Conservation (phyloP, 1,284 basidiomycete species). For the Cutaneotrichosporon daszewskae region DNA sequence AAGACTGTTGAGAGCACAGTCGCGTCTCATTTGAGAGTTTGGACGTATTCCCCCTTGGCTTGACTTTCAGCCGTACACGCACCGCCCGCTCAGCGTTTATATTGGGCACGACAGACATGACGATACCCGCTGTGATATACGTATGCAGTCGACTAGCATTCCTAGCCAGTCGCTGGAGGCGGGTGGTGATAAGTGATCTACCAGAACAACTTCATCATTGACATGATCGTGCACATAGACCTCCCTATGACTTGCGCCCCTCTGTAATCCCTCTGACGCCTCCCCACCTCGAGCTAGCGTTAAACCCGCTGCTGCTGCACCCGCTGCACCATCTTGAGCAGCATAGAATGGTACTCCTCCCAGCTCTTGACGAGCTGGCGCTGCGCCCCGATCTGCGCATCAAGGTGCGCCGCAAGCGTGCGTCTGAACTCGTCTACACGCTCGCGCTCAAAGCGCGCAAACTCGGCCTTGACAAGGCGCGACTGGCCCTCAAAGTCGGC, state of each 20-base stretch:
- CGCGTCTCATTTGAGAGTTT: no score
- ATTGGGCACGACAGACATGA: no score
- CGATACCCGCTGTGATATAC: no score
- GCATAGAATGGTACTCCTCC: slow-evolving; percentile 39
- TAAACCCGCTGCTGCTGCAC: slow-evolving; percentile 22
- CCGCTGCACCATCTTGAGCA: slow-evolving; percentile 38
- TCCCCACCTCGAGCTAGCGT: slow-evolving; percentile 3
- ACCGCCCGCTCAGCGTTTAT: no score
- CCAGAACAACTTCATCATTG: neutral
- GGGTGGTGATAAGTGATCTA: no score
- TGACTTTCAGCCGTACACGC: no score
- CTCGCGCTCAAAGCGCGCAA: slow-evolving; percentile 89
- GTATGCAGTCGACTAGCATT: no score
- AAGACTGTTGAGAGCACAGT: no score
- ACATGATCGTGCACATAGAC: no score
- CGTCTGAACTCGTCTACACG: slow-evolving; percentile 59
- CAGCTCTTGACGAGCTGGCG: slow-evolving; percentile 39
- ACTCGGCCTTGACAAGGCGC: slow-evolving; percentile 80
- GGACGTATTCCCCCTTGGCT: no score
- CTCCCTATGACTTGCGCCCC: neutral
- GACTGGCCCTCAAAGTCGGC: slow-evolving; percentile 84
- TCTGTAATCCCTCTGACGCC: neutral
- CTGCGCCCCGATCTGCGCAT: slow-evolving; percentile 36
- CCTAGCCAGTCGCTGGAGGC: no score
- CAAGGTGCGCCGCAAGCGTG: slow-evolving; percentile 39